Base-by-base conservation (phyloP, 164 flowering plant species). In the Magnolia changhungtana region DNA sequence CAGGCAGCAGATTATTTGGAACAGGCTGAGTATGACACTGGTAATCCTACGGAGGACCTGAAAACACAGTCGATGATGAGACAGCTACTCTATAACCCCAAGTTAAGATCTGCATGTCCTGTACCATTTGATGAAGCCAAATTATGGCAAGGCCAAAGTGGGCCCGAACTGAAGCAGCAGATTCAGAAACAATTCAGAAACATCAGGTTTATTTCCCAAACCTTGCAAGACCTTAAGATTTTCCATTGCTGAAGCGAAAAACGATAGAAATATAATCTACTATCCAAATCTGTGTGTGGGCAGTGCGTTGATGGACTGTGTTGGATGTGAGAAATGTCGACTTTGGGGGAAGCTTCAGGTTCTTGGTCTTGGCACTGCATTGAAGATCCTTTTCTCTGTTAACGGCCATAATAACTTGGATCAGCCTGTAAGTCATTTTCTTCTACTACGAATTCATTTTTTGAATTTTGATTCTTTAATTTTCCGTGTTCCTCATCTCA, bases 331-430 rank as follows among this genome's bases (percentile, higher is more conserved):
- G 82, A 96, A 96, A 82, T 96, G 99, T 81, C 90, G 99, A 19
- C 92, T 96, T 18, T 96, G 99, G 99, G 99, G 99, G 68, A 96
- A 96, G 86, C 97, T 96, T 82, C 99, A 96, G 83, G 93, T 96
- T 83, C 98, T 89, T 85, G 99, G 99, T 75, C 95, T 96, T 61
- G 99, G 99, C 18, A 96, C 99, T 63, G 97, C 99, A 58, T 81
- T 96, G 77, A 94, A 96, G 77, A 94, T 92, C 80, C 98, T 96
- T 55, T 94, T 96, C 83, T 88, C 98, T 55, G 97, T 89, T 78
- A 84, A 96, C 80, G 89, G 88, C 65, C 81, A 87, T 21, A 82
- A 84, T 50, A 71, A 83, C 71, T 21, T 78, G 72, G 84, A 79
- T 61, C 86, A 86, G 49, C 83, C 79, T 63, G 94, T 93, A 80